phyloP scores from a whole-genome alignment of 768 basidiomycete genomes.

The Termitomyces sp. region DNA sequence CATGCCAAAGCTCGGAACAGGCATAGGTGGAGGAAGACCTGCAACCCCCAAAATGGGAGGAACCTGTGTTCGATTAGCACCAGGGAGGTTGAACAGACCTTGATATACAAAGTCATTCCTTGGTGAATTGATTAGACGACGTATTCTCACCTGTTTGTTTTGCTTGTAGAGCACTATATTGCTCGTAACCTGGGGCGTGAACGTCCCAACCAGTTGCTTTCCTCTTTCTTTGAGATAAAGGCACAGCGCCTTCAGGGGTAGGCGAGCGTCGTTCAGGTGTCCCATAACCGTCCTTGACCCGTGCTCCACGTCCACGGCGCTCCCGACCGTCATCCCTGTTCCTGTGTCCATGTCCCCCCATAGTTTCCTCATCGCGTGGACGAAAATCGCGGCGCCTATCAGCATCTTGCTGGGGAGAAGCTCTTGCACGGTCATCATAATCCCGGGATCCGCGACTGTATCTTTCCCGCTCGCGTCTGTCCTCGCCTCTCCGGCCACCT shows the following conservation, averaged over 20 bases:
- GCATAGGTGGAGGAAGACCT: constrained; percentile 77
- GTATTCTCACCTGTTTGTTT: constrained; percentile 82
- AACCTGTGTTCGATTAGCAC: constrained; percentile 86
- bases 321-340: constrained; percentile 29
- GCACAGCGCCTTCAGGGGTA: constrained; percentile 79
- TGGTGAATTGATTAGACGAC: not conserved
- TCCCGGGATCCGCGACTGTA: constrained; percentile 39
- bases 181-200: constrained; percentile 92
- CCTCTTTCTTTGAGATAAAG: constrained; percentile 80
- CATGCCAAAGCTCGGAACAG: constrained; percentile 82
- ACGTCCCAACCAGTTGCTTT: constrained; percentile 97
- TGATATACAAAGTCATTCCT: not conserved
- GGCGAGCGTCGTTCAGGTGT: constrained; percentile 82
- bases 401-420: constrained; percentile 36
- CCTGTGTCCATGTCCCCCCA: constrained; percentile 29
- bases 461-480: constrained; percentile 47
- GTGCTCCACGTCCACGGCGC: constrained; percentile 29
- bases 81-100: constrained; percentile 96
- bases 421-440: constrained; percentile 38
- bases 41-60: constrained; percentile 78
- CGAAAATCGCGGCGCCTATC: constrained; percentile 44
- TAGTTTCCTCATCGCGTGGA: constrained; percentile 36
- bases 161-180: constrained; percentile 93
- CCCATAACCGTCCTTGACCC: constrained; percentile 45
- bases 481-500: constrained; percentile 36